A percentile compares a stretch with the other conserved stretches of the same genome.
These are phyloP conservation scores for Remersonia thermophila DNA, from an alignment of 2,329 filamentous ascomycete species.

Conservation along the genomic window DNA sequence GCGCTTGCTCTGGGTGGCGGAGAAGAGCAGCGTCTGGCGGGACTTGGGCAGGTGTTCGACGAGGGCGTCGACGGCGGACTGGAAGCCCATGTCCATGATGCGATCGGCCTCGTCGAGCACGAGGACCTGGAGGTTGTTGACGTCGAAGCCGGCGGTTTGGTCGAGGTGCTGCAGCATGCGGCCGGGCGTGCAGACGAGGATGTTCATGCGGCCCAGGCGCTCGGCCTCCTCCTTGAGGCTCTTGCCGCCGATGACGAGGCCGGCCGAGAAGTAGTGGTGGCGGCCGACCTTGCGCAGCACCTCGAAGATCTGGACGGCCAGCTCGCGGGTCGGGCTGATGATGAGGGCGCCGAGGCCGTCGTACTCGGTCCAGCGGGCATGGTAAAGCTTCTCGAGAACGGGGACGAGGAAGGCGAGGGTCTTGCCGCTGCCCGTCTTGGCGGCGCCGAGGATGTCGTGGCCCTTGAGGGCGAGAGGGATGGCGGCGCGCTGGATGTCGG, in stretches of 20 bases:
- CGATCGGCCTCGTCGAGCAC: conserved; percentile 93
- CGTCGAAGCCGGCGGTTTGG: conserved; percentile 80
- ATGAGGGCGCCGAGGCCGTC: conserved; percentile 90
- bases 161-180: conserved; percentile 93
- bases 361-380: conserved; percentile 75
- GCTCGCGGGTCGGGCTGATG: conserved; percentile 84
- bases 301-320: conserved; percentile 94
- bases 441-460: conserved; percentile 79
- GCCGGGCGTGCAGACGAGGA: conserved; percentile 87
- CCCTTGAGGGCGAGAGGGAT: conserved; percentile 79
- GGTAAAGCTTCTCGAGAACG: conserved; percentile 83
- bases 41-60: conserved; percentile 77
- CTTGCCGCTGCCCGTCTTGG: conserved; percentile 92
- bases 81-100: conserved; percentile 97
- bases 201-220: conserved; percentile 83
- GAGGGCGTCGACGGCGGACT: conserved; percentile 79
- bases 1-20: conserved; percentile 88
- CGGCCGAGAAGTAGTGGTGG: conserved; percentile 82
- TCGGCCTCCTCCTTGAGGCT: conserved; percentile 78
- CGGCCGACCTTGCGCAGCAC: conserved; percentile 82
- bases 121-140: conserved; percentile 81
- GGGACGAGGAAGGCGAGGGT: conserved; percentile 87
- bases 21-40: conserved; percentile 88
- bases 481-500: conserved; percentile 83
- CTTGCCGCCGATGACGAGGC: conserved; percentile 88